Percentiles rank a stretch among this genome's conserved stretches.
Conservation (phyloP, 73 alveolate species). For the Tetrahymena malaccensis region DNA sequence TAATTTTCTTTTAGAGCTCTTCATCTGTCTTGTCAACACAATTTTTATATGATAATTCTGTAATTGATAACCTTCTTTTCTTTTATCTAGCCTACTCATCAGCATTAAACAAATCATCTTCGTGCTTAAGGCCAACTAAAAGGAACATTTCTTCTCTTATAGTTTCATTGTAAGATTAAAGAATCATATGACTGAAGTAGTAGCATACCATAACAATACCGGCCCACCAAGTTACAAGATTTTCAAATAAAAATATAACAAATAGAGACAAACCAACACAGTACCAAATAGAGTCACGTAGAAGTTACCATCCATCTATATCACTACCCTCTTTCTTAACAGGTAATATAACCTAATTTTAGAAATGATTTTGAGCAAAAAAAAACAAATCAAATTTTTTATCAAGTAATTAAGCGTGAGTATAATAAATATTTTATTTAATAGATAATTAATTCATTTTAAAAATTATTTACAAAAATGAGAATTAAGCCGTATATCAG, state of each 20-base stretch:
- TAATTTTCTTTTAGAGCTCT: background rate
- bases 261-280: background rate
- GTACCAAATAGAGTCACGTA: background rate
- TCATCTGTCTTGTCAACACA: background rate
- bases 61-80: background rate
- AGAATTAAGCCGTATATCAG: background rate
- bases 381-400: background rate
- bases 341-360: background rate
- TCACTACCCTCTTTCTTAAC: background rate
- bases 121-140: background rate
- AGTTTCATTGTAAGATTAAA: background rate
- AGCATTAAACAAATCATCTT: background rate
- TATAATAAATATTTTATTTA: background rate
- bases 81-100: background rate
- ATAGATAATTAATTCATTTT: background rate
- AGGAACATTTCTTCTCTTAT: background rate
- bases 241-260: background rate
- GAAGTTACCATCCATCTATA: background rate
- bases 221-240: background rate
- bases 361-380: no score
- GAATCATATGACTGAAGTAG: background rate
- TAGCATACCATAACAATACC: background rate
- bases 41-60: background rate
- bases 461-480: background rate
- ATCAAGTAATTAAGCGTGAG: background rate